phyloP scores from a whole-genome alignment of 176 grass and related monocot genomes.

The Puccinellia tenuiflora region DNA sequence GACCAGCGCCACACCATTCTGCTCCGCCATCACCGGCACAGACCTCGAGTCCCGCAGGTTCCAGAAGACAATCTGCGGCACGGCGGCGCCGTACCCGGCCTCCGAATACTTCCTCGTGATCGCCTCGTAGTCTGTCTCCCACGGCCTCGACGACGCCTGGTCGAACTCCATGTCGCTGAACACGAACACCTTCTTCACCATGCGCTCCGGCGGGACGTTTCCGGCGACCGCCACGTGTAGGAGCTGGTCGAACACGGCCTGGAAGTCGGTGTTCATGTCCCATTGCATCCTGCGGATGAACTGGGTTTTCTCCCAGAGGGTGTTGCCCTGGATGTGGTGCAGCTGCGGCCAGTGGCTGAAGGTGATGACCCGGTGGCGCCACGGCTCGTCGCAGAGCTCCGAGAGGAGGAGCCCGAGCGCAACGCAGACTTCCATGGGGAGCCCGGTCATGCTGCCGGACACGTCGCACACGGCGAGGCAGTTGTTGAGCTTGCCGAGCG shows the following conservation, averaged over 20 bases:
- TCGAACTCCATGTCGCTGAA: constrained; percentile 99
- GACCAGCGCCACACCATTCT: constrained; percentile 66
- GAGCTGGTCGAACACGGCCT: constrained; percentile 66
- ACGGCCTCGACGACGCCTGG: constrained; percentile 36
- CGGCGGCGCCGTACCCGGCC: constrained; percentile 42
- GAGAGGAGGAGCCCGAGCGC: constrained; percentile 75
- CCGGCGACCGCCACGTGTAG: constrained; percentile 42
- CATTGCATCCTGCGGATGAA: constrained; percentile 45
- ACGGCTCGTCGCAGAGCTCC: constrained; percentile 72
- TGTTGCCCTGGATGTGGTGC: constrained; percentile 35
- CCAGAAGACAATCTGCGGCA: constrained; percentile 81
- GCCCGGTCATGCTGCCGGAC: constrained; percentile 58
- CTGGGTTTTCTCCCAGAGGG: constrained; percentile 35
- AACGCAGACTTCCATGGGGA: constrained; percentile 63
- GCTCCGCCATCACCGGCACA: constrained; percentile 31
- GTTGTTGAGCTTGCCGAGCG: constrained; percentile 39
- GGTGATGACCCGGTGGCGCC: constrained; percentile 49
- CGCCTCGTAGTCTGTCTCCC: constrained; percentile 89
- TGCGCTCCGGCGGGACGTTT: constrained; percentile 37
- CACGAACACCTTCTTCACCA: constrained; percentile 61
- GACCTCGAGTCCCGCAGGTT: constrained; percentile 54
- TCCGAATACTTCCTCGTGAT: constrained; percentile 48
- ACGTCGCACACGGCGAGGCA: constrained; percentile 86
- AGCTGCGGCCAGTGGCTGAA: constrained; percentile 46
- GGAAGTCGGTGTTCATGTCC: constrained; percentile 63